These are phyloP conservation scores for Candida stauntonica DNA, from an alignment of 805 yeast genomes.

Conservation along the genomic window DNA sequence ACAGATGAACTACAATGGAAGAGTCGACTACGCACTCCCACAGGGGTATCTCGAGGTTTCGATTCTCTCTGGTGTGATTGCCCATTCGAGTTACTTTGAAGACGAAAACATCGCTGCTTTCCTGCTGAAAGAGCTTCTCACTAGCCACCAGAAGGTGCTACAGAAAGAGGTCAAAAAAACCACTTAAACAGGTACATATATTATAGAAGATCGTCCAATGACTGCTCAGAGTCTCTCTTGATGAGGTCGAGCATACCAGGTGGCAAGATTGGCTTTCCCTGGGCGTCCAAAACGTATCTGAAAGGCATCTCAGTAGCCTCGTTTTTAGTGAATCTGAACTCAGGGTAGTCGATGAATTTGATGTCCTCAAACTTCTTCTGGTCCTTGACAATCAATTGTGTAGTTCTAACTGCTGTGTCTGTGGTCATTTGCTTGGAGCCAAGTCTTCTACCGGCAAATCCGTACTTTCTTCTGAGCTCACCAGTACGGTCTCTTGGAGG, in stretches of 20 bases:
- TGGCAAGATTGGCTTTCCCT: constrained; percentile 79
- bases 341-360: constrained; percentile 88
- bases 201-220: constrained; percentile 58
- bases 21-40: constrained; percentile 78
- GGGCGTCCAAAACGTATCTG: constrained; percentile 67
- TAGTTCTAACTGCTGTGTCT: constrained; percentile 93
- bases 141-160: constrained; percentile 21
- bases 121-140: constrained; percentile 53
- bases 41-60: constrained; percentile 79
- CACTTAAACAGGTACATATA: not conserved
- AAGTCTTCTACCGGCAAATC: constrained; percentile 80
- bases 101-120: constrained; percentile 82
- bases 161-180: no score
- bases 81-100: constrained; percentile 87
- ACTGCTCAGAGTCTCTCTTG: constrained; percentile 79
- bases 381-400: constrained; percentile 70
- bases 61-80: constrained; percentile 73
- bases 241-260: constrained; percentile 87
- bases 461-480: constrained; percentile 73
- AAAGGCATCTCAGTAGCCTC: constrained; percentile 99
- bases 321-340: constrained; percentile 77
- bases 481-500: constrained; percentile 91
- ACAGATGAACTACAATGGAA: constrained; percentile 61
- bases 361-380: constrained; percentile 62
- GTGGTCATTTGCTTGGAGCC: constrained; percentile 95